Base-by-base conservation (phyloP, 75 land plant species). In the Cupressus sempervirens region DNA sequence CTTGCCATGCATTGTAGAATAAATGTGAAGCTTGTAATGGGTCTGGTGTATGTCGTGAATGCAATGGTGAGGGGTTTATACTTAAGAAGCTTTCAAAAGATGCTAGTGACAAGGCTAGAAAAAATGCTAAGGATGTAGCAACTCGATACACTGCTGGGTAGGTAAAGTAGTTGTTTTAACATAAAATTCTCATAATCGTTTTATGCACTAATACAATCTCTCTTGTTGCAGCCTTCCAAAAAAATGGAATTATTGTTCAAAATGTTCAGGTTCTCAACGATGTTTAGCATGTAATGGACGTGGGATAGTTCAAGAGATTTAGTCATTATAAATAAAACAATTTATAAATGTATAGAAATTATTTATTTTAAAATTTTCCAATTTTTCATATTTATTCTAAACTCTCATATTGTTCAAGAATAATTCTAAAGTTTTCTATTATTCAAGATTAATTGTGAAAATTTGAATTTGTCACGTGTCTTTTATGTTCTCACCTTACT, bases 61-160 rank as follows among this genome's bases (percentile, higher is more conserved):
- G 99, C 87, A 95, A 93, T 53, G 99, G 99, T 34, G 99, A 96
- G 83, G 99, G 99, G 29, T 96, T 95, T 83, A 84, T 91, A 80
- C 92, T 91, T 14, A 96, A 95, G 87, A 93, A 85, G 81, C 82
- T 93, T 81, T 90, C 94, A 12, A 88, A 90, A 26, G 91, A 90
- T 82, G 91, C 90, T 88, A 93, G 93, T 83, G 93, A 91, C 16
- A 91, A 82, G 88, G 99, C 99, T 46, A 91, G 99, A 84, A 16
- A 89, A 87, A 88, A 84, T 67, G 97, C 99, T 35, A 92, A 89
- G 80, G 92, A 94, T 87, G 88, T 87, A 85, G 99, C 99, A 79
- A 96, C 99, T 67, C 92, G 99, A 85, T 95, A 92, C 84, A 96
- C 99, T 16, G 94, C 97, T 65, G 95, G 93, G 99, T 96, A 92